phyloP scores from a whole-genome alignment of 345 rosid species.

The Hibiscus trionum region DNA sequence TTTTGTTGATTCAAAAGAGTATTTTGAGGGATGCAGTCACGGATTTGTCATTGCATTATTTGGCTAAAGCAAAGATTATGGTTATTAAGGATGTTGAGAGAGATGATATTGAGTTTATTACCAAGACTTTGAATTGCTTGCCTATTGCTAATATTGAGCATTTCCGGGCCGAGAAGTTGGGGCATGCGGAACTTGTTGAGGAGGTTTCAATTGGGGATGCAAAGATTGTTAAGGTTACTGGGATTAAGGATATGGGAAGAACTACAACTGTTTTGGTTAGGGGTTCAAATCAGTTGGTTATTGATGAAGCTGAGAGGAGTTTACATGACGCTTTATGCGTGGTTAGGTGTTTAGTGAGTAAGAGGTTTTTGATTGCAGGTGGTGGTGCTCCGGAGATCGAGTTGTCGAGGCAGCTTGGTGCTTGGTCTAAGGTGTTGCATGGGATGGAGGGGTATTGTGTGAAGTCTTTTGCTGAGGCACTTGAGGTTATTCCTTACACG shows the following conservation, averaged over 20 bases:
- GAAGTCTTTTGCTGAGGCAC: slow-evolving; percentile 85
- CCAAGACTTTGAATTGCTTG: slow-evolving; percentile 90
- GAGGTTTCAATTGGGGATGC: slow-evolving; percentile 93
- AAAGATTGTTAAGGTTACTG: slow-evolving; percentile 83
- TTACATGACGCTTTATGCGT: slow-evolving; percentile 45
- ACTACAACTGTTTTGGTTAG: slow-evolving; percentile 87
- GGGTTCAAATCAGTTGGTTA: slow-evolving; percentile 81
- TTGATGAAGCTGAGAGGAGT: slow-evolving; percentile 86
- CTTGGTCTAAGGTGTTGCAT: slow-evolving; percentile 94
- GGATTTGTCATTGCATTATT: slow-evolving; percentile 80
- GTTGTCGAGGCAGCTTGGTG: slow-evolving; percentile 90
- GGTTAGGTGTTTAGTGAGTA: slow-evolving; percentile 82
- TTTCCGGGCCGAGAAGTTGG: slow-evolving; percentile 84
- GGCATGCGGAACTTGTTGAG: slow-evolving; percentile 81
- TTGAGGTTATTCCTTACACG: slow-evolving; percentile 91
- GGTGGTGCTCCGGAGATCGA: slow-evolving; percentile 99
- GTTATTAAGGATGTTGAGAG: slow-evolving; percentile 94
- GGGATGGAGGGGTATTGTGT: slow-evolving; percentile 99
- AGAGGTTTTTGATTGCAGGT: slow-evolving; percentile 91
- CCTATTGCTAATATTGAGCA: slow-evolving; percentile 92
- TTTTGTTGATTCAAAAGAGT: slow-evolving; percentile 91
- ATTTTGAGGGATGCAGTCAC: slow-evolving; percentile 96
- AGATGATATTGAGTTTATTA: slow-evolving; percentile 89
- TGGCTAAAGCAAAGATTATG: slow-evolving; percentile 89
- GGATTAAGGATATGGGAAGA: slow-evolving; percentile 87